Evolutionary conservation across 805 yeast species (phyloP), one percentile per base, ranked within the genome.

Genomic region (Schwanniomyces vanrijiae): DNA sequence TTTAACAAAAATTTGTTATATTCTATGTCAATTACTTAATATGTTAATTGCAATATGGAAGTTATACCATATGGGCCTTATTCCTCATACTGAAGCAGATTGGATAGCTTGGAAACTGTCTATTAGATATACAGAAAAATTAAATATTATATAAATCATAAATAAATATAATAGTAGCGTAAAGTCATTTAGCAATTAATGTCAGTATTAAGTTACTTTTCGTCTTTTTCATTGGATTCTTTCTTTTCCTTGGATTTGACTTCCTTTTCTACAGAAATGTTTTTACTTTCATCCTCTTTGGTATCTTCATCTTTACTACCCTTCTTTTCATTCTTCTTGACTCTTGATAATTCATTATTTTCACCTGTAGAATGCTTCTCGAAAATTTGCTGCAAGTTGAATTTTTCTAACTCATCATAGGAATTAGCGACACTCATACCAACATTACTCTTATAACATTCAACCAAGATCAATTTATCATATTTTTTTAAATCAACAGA

Each of bases 81-180:
- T 92, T 49, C 99, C 99, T 19, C 88, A 86, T 56, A 85, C 83
- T 31, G 77, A 77, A 40, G 85, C 96, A 54, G 99, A 92, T 62
- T 94, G 98, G 98, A 69, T 92, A 14, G 83, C 90, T 5, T 91
- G 96, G 91, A 95, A 90, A 60, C 56, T 55, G 2, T 69, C 75
- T 5, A 54, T 73, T 3, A 49, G 44, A 3, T 65, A 66, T 38
- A 45, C 38, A 34, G 52, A 56, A 22, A 31, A 28, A 14, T 19
- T 44, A 21, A 33, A 37, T 39, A 37, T 45, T 31, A 33, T 37
- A 33, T 42, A 34, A 33, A 8, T 24, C 14, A 38, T 38, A 14
- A 10, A 22, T 24, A 22, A n/a, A 21, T 21, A 16, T 20, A 21
- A 21, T 21, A 37, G 5, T 8, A 29, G 10, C 34, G n/a, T 5